Base-by-base conservation (phyloP, 257 asterid species). In the Ballota nigra region DNA sequence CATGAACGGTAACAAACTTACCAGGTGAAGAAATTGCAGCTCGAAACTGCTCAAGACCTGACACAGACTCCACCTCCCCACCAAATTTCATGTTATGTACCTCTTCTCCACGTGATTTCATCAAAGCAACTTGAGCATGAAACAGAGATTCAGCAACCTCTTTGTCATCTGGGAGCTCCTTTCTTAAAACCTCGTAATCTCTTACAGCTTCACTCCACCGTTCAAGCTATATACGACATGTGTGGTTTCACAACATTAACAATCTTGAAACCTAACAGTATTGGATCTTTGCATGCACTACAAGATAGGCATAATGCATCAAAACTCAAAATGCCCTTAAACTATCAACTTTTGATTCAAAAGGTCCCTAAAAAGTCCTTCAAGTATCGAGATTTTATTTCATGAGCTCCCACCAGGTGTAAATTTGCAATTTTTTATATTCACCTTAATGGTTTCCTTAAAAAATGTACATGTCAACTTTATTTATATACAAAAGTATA, bases 191-290 rank as follows among this genome's bases (percentile, higher is more conserved):
- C 78, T 87, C 97, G 19, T 95, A 95, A 73, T 95, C 98, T 73
- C 80, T 87, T 70, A 95, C 89, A 49, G 99, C 97, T 77, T 92
- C 96, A 26, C 61, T 84, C 98, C 97, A 92, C 41, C 82, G 74
- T 77, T 92, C 97, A 62, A 95, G 97, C 99, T 95, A 68, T 95
- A 68, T 47, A 47, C 63, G 83, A 38, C 18, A 56, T 33, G 20
- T 36, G 9, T 38, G 19, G 23, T 75, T 52, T 20, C 8, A 68
- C 38, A 19, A 47, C 11, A 24, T 61, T 31, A 47, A 55, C 28
- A 15, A 65, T 15, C 34, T 4, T 47, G 70, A 29, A 68, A 36
- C 16, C 2, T 10, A 61, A 59, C 52, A 23, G 28, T 33, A 51
- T 22, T 31, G 56, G 26, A 55, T 33, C 18, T 22, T 4, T 16